These are phyloP conservation scores for Thelonectria discophora DNA, from an alignment of 2,329 filamentous ascomycete species.

Conservation along the genomic window DNA sequence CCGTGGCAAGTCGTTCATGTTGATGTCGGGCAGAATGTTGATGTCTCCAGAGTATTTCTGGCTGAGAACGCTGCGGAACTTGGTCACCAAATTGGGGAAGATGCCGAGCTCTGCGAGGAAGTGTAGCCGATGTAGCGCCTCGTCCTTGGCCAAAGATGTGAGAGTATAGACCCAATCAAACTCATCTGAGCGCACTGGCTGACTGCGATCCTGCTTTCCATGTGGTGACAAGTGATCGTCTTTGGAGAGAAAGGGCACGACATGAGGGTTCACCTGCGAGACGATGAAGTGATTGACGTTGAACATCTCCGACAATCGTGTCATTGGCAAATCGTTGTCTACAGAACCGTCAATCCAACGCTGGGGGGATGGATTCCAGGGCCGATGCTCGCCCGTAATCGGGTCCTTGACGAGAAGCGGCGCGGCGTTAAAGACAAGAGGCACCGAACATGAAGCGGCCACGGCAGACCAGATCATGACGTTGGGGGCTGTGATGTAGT, in stretches of 20 bases:
- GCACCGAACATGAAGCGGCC: conserved; percentile 93
- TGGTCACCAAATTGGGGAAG: conserved; percentile 80
- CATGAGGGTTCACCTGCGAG: conserved; percentile 94
- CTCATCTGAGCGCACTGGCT: conserved; percentile 47
- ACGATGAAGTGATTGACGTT: conserved; percentile 99
- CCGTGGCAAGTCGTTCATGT: conserved; percentile 75
- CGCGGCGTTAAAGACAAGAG: conserved; percentile 82
- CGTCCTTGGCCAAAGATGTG: conserved; percentile 78
- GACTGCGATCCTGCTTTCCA: conserved; percentile 38
- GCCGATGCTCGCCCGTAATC: conserved; percentile 75
- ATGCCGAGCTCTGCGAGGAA: conserved; percentile 82
- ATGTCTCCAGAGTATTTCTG: conserved; percentile 96
- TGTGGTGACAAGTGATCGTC: conserved; percentile 68
- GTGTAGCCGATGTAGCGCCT: conserved; percentile 82
- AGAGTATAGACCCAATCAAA: conserved; percentile 71
- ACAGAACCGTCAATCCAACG: conserved; percentile 95
- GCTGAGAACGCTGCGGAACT: conserved; percentile 81
- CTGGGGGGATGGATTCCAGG: conserved; percentile 87
- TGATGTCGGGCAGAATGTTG: conserved; percentile 86
- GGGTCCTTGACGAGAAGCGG: conserved; percentile 87
- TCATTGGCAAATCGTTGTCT: conserved; percentile 93
- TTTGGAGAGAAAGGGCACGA: conserved; percentile 83
- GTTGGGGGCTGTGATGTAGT: conserved; percentile 93
- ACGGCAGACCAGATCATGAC: conserved; percentile 97
- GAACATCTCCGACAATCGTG: conserved; percentile 90